These are phyloP conservation scores for Penicillium odoratum DNA, from an alignment of 495 filamentous ascomycete genomes.

Conservation along the genomic window DNA sequence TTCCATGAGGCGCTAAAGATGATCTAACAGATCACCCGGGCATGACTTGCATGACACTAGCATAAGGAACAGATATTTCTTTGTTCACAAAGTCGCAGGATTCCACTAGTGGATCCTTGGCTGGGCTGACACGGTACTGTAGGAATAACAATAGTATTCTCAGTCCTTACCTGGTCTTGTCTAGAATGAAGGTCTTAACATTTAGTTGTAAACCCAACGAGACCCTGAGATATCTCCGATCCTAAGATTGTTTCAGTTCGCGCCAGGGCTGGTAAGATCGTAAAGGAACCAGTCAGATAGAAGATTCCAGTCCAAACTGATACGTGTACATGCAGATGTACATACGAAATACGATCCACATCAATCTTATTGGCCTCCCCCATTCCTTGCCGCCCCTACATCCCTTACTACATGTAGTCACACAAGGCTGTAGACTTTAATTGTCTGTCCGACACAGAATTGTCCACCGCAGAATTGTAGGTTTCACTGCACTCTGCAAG, in stretches of 20 bases:
- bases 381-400: not conserved
- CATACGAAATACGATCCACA: not conserved
- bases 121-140: conserved; percentile 2
- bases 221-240: conserved; percentile 10
- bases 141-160: not conserved
- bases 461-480: not conserved
- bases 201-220: conserved; percentile 1
- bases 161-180: not conserved
- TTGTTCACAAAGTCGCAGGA: not conserved
- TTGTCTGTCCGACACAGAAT: not conserved
- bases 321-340: not conserved
- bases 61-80: not conserved
- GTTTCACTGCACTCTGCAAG: too few species aligned
- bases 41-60: conserved; percentile 1
- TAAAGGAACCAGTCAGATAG: not conserved
- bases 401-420: not conserved
- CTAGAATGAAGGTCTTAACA: not conserved
- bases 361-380: conserved; percentile 1
- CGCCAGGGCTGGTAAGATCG: conserved; percentile 10
- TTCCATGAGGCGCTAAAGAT: not conserved
- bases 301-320: not conserved
- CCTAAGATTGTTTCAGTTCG: conserved; percentile 15
- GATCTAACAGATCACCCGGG: too few species aligned
- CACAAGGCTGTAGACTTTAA: not conserved
- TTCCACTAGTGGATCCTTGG: not conserved